These are phyloP conservation scores for Lindgomyces ingoldianus DNA, from an alignment of 495 filamentous ascomycete species.

Conservation along the genomic window DNA sequence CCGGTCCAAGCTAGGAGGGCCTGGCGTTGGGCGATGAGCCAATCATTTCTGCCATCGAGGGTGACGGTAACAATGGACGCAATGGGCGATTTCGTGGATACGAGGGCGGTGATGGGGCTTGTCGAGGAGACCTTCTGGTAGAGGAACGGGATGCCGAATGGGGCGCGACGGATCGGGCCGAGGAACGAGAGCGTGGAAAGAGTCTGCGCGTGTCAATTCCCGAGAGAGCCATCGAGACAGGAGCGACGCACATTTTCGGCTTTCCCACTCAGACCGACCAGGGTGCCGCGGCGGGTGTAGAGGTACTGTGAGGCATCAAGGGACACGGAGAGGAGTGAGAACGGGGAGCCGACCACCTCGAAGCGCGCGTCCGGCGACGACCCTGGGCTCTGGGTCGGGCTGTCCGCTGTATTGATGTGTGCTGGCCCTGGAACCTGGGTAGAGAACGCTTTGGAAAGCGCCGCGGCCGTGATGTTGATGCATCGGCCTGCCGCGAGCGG, in stretches of 20 bases:
- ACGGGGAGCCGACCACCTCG: slow-evolving; percentile 84
- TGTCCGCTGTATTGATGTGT: background rate
- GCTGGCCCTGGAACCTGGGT: background rate
- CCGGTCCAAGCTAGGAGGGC: slow-evolving; percentile 96
- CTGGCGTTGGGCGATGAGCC: slow-evolving; percentile 84
- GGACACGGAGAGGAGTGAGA: slow-evolving; percentile 87
- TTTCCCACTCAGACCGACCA: slow-evolving; percentile 87
- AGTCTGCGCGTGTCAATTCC: slow-evolving; percentile 52
- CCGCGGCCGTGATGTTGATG: slow-evolving; percentile 46
- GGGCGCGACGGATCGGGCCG: slow-evolving; percentile 73
- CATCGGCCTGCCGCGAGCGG: too few species aligned
- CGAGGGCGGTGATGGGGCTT: slow-evolving; percentile 78
- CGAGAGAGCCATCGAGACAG: background rate
- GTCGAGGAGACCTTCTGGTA: slow-evolving; percentile 89
- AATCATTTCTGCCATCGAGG: slow-evolving; percentile 92
- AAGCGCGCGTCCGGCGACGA: slow-evolving; percentile 76
- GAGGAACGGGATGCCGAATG: slow-evolving; percentile 85
- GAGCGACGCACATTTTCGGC: slow-evolving; percentile 69
- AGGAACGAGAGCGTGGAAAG: slow-evolving; percentile 86
- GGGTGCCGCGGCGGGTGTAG: slow-evolving; percentile 84
- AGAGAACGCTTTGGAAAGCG: slow-evolving; percentile 29
- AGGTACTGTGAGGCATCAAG: slow-evolving; percentile 90
- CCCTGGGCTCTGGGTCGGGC: background rate
- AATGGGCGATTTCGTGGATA: slow-evolving; percentile 79
- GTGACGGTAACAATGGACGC: slow-evolving; percentile 84